Conservation (phyloP, 805 yeast genomes). For the Zygoascus biomembranicola region DNA sequence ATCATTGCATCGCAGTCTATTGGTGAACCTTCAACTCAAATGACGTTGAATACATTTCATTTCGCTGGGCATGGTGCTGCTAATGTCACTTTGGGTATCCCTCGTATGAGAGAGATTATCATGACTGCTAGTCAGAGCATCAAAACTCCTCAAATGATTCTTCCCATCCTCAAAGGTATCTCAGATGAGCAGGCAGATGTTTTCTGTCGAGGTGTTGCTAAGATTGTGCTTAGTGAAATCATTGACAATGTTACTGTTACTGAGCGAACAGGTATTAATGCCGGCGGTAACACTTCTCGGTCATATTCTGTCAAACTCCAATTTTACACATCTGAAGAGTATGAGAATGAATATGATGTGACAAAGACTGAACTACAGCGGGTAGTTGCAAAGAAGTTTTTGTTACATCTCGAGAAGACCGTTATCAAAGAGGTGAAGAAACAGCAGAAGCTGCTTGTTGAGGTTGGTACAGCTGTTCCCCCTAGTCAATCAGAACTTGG, state of each 20-base stretch:
- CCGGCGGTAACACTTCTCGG: constrained; percentile 44
- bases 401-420: constrained; percentile 60
- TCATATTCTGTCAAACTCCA: constrained; percentile 66
- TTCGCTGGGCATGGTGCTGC: constrained; percentile 99
- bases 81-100: constrained; percentile 97
- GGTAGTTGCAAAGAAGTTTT: constrained; percentile 56
- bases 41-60: constrained; percentile 95
- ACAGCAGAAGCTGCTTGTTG: constrained; percentile 47
- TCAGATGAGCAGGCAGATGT: constrained; percentile 81
- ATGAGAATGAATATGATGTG: constrained; percentile 82
- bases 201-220: constrained; percentile 84
- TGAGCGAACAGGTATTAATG: constrained; percentile 70
- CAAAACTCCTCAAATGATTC: constrained; percentile 97
- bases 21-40: constrained; percentile 99
- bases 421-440: constrained; percentile 76
- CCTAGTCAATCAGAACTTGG: constrained; percentile 41
- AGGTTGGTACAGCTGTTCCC: constrained; percentile 31
- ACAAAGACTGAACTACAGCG: constrained; percentile 68
- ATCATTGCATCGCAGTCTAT: constrained; percentile 96
- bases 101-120: constrained; percentile 98
- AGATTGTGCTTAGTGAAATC: constrained; percentile 78
- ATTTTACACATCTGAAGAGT: constrained; percentile 70
- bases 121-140: constrained; percentile 97
- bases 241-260: constrained; percentile 77
- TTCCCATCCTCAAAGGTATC: constrained; percentile 76